phyloP scores from a whole-genome alignment of 140 eudicot species.

The Cichorium intybus region DNA sequence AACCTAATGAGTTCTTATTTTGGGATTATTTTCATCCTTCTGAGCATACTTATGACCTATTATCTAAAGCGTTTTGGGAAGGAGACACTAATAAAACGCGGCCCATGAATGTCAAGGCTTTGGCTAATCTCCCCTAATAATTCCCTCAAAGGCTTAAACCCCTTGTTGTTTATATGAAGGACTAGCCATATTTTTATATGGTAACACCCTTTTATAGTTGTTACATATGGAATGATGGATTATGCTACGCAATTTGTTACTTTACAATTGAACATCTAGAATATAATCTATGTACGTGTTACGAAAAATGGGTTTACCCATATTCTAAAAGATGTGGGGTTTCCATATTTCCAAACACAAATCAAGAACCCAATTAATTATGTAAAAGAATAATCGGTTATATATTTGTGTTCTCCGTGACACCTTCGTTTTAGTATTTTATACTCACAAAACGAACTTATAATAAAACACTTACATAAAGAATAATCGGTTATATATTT shows the following conservation, averaged over 20 bases:
- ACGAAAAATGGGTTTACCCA: too few species aligned
- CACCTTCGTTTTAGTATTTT: too few species aligned
- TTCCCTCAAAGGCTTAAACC: background rate
- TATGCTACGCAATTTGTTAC: background rate
- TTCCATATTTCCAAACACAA: too few species aligned
- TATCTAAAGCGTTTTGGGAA: conserved; percentile 53
- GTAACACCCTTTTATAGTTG: background rate
- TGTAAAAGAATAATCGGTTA: too few species aligned
- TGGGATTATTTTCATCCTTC: conserved; percentile 84
- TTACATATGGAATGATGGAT: background rate
- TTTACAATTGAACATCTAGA: background rate
- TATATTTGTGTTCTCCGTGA: too few species aligned
- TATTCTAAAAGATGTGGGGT: too few species aligned
- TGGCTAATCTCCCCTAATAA: conserved; percentile 18
- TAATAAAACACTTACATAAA: too few species aligned
- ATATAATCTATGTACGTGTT: background rate
- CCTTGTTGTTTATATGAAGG: background rate
- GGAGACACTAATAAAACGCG: conserved; percentile 33
- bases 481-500: too few species aligned
- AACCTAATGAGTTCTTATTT: conserved; percentile 48
- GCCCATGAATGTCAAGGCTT: conserved; percentile 58
- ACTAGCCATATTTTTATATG: background rate
- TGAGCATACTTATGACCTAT: conserved; percentile 51
- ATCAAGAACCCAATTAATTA: too few species aligned
- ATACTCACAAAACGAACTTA: too few species aligned